These are phyloP conservation scores for Fusarium sp. DNA, from an alignment of 2,329 filamentous ascomycete species.

Conservation along the genomic window DNA sequence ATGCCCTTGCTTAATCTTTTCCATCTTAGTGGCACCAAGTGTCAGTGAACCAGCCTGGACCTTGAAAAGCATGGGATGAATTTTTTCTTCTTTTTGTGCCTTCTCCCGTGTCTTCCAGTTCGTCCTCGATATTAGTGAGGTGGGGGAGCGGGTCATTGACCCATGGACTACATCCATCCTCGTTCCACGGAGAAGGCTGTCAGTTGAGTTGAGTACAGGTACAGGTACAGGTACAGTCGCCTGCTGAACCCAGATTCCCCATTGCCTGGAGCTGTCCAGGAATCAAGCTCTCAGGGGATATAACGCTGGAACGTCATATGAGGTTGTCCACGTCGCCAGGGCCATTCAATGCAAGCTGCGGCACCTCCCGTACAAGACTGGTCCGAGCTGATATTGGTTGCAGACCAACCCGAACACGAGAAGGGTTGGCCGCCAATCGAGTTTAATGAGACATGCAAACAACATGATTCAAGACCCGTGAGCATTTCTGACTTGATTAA, in stretches of 20 bases:
- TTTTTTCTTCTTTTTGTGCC: constrained; percentile 20
- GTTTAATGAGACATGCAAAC: constrained; percentile 38
- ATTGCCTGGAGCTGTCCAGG: not conserved
- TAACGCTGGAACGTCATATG: constrained; percentile 23
- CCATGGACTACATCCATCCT: constrained; percentile 23
- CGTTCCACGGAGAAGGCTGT: no score
- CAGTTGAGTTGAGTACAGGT: no score
- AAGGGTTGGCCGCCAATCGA: constrained; percentile 30
- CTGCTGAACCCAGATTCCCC: constrained; percentile 10
- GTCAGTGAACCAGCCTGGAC: constrained; percentile 14
- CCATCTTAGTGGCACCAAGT: constrained; percentile 11
- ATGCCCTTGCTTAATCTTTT: constrained; percentile 1
- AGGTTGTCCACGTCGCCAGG: constrained; percentile 8
- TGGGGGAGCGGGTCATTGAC: constrained; percentile 30
- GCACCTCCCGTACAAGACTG: constrained; percentile 36
- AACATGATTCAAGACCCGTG: constrained; percentile 35
- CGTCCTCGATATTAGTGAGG: constrained; percentile 32
- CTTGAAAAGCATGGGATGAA: constrained; percentile 26
- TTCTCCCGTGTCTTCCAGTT: constrained; percentile 37
- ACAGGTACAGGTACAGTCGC: not conserved
- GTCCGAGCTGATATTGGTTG: constrained; percentile 27
- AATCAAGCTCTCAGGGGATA: not conserved
- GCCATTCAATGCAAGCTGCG: constrained; percentile 24
- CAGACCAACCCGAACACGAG: constrained; percentile 41
- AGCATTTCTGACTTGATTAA: constrained; percentile 8